Base-by-base conservation (phyloP, 345 rosid genomes). In the Lepidium sativum region DNA sequence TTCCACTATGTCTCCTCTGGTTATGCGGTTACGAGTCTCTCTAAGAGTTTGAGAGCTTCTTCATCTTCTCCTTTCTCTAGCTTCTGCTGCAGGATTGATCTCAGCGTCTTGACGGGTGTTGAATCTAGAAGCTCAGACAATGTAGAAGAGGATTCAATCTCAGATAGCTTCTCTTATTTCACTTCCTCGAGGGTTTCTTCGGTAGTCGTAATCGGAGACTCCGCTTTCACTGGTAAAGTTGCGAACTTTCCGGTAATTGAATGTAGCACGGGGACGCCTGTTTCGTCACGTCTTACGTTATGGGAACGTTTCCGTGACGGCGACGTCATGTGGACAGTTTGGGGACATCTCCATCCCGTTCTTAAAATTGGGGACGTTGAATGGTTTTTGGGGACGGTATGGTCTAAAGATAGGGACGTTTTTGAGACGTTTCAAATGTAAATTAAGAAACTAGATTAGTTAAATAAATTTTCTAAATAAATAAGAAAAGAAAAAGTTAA, bases 61-160 rank as follows among this genome's bases (percentile, higher is more conserved):
- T 84, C 83, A 15, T 89, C 85, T 54, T 87, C 89, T n/a, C 89
- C 84, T 1, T 54, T 80, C 62, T 87, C 88, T 10, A 91, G 86
- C 84, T 87, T 86, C 54, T 80, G 80, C 70, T 86, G 83, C 23
- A 91, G 39, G 5, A 86, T 76, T 8, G 82, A 72, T 57, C 82
- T 84, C n/a, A 87, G 79, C 4, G 82, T 72, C 25, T 80, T 78
- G 11, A 80, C 42, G 11, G 94, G 57, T 6, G 71, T 80, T 6
- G 85, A 76, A 18, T 71, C 84, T 17, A 83, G 78, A 58, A 83
- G 75, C 57, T 77, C 81, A 3, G 82, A 61, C 37, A 86, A 54
- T 1, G 85, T 72, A n/a, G 84, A 75, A 27, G 45, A 4, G 12
- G 54, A 23, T 18, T 66, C 68, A 6, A 53, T 40, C 47, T 77